These are phyloP conservation scores for Neurospora sp. DNA, from an alignment of 495 filamentous ascomycete genomes.

Conservation along the genomic window DNA sequence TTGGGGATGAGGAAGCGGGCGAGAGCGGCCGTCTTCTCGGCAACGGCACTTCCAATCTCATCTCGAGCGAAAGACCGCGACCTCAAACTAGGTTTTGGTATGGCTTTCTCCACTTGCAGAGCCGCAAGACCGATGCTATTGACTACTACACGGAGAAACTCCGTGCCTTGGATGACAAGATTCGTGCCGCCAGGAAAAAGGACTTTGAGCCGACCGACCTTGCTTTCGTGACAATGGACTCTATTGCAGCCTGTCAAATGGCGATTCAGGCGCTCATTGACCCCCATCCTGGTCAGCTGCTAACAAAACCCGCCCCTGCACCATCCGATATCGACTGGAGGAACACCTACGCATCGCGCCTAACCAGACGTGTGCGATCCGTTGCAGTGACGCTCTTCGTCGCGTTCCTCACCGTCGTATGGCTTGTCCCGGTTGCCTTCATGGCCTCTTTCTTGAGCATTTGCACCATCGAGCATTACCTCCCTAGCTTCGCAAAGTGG, in stretches of 20 bases:
- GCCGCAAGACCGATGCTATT: conserved; percentile 74
- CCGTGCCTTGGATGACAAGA: conserved; percentile 69
- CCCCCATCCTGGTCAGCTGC: conserved; percentile 72
- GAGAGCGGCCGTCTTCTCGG: conserved; percentile 43
- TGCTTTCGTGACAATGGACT: conserved; percentile 96
- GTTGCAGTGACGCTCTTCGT: conserved; percentile 81
- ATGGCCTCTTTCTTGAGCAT: conserved; percentile 70
- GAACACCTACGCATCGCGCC: conserved; percentile 80
- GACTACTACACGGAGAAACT: conserved; percentile 87
- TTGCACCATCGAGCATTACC: conserved; percentile 62
- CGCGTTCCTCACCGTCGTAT: conserved; percentile 72
- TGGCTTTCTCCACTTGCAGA: conserved; percentile 64
- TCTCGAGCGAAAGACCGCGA: conserved; percentile 31
- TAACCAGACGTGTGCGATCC: conserved; percentile 58
- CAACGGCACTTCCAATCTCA: conserved; percentile 27
- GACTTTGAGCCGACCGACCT: conserved; percentile 68
- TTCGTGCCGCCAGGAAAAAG: conserved; percentile 59
- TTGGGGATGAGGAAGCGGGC: conserved; percentile 31
- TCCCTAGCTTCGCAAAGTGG: conserved; percentile 56
- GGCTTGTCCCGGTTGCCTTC: conserved; percentile 75
- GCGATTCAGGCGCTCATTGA: conserved; percentile 87
- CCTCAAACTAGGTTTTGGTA: conserved; percentile 71
- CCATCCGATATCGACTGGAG: conserved; percentile 86
- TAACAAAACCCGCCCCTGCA: conserved; percentile 75
- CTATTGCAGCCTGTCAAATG: conserved; percentile 86